Base-by-base conservation (phyloP, 495 filamentous ascomycete genomes). In the Saxispiralis lemnorum region DNA sequence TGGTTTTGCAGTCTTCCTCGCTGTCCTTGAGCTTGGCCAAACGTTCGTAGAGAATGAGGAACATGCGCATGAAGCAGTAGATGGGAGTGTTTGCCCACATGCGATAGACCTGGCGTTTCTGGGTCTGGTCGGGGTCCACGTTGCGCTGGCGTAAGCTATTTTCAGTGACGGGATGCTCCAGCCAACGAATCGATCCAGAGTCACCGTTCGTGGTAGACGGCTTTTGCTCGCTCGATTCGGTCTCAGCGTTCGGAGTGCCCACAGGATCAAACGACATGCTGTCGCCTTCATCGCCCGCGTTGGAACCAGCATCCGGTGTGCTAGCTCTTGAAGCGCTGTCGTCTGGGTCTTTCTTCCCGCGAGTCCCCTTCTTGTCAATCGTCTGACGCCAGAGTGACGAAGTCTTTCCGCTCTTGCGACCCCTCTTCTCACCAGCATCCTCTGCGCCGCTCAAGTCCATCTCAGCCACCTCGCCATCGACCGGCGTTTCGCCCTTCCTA, bases 1-100 rank as follows among this genome's bases (percentile, higher is more conserved):
- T 79, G 43, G 75, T 68, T 28, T 68, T 67, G 15, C 88, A 87
- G 36, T 76, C 68, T 14, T 67, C 69, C 57, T 80, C 83, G 52
- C 75, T 72, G 20, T 75, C 63, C 64, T 94, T 95, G 62, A 96
- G 73, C 41, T 78, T 73, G 43, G 76, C 63, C 11, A 99, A 70
- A 31, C 92, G 78, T 47, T 78, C 74, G 60, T 88, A 96, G 6
- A 96, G 66, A 2, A 80, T 78, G 58, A 89, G 75, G 60, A 96
- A 93, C 31, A 88, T 75, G 15, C 80, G 78, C 66, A 99, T 80
- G 67, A 99, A 94, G 63, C 83, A 83, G 53, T 81, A 88, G 35
- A 99, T 81, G 36, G 78, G 79, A 45, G 83, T 69, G 58, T 93
- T 96, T 56, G 75, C 78, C 63, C 87, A 99, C 53, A 96, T 70